Percentiles rank a stretch among this genome's conserved stretches.
Evolutionary conservation across 495 filamentous ascomycete species (phyloP).

Genomic region (Aspergillus homomorphus): DNA sequence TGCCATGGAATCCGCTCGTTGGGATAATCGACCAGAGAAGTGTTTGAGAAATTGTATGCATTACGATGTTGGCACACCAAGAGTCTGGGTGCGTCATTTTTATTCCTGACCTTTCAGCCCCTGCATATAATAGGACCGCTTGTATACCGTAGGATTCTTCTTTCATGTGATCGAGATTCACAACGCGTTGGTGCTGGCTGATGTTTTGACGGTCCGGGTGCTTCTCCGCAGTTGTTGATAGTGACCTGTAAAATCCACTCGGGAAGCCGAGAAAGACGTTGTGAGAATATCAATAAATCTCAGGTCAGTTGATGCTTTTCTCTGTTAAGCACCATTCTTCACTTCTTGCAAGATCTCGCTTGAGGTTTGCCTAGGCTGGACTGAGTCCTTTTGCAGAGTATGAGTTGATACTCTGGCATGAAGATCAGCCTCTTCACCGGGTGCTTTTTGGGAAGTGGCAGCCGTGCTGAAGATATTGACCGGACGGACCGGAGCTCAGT

Average conservation of each 20-base stretch:
- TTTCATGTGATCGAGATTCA: neutral
- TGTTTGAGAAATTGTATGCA: neutral
- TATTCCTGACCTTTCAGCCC: neutral
- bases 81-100: neutral
- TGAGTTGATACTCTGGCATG: neutral
- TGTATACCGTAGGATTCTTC: neutral
- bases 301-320: neutral
- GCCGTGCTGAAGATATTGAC: neutral
- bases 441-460: neutral
- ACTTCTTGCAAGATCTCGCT: neutral
- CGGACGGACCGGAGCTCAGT: neutral
- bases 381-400: neutral
- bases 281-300: neutral
- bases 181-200: neutral
- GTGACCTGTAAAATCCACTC: conserved; percentile 3
- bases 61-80: neutral
- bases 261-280: conserved; percentile 14
- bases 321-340: neutral
- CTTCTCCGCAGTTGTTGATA: conserved; percentile 1
- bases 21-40: neutral
- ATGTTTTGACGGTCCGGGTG: neutral
- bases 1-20: neutral
- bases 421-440: neutral
- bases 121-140: neutral
- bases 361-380: neutral